Percentiles rank a stretch among this genome's conserved stretches.
phyloP scores from a whole-genome alignment of 192 early-diverging fungal species.

The Backusella parvicylindrica region DNA sequence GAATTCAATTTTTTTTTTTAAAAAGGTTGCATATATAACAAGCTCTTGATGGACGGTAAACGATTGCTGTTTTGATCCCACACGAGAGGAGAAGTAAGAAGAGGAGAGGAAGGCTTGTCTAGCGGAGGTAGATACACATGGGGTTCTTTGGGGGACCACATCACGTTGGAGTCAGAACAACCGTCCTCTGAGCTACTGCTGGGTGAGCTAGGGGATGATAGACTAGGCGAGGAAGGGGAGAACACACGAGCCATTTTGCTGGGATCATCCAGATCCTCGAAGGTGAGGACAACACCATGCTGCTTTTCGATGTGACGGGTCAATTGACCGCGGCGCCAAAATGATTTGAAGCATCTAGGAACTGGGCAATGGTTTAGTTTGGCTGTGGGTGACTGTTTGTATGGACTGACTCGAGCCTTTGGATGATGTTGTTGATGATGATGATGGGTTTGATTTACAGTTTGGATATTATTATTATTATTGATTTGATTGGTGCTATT shows the following conservation, averaged over 20 bases:
- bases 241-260: conserved; percentile 6
- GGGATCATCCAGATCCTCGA: conserved; percentile 19
- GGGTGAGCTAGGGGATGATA: not conserved
- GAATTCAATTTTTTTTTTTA: not conserved
- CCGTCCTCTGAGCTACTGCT: not conserved
- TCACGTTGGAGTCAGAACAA: not conserved
- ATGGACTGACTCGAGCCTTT: conserved; percentile 22
- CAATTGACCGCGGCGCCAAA: conserved; percentile 33
- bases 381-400: conserved; percentile 15
- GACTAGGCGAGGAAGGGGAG: not conserved
- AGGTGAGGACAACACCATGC: conserved; percentile 18
- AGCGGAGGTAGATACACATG: not conserved
- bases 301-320: conserved; percentile 36
- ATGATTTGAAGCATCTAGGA: conserved; percentile 30
- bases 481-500: not conserved
- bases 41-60: conserved; percentile 12
- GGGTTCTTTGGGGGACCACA: not conserved
- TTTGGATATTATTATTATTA: not conserved
- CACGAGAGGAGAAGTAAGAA: not conserved
- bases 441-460: not conserved
- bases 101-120: not conserved
- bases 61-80: conserved; percentile 4
- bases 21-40: conserved; percentile 5
- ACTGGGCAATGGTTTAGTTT: conserved; percentile 35
- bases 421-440: not conserved